Percentiles rank a stretch among this genome's conserved stretches.
These are phyloP conservation scores for Solanum chiquidenum DNA, from an alignment of 257 asterid species.

Conservation along the genomic window DNA sequence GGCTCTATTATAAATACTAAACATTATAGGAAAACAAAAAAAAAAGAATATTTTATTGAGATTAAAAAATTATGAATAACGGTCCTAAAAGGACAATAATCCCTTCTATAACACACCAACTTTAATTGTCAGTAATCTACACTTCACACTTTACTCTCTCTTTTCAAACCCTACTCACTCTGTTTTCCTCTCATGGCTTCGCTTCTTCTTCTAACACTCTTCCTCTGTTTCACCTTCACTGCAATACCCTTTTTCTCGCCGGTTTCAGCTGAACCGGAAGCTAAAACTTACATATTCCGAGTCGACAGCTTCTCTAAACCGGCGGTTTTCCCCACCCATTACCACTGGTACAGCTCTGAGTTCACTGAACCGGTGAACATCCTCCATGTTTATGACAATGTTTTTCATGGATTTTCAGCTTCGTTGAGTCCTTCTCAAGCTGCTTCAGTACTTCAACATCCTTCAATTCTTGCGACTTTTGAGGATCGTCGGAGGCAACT, in stretches of 20 bases:
- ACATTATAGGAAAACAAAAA: too few relatives aligned
- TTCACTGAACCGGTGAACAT: conserved; percentile 53
- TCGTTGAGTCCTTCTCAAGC: conserved; percentile 51
- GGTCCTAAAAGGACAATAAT: conserved; percentile 12
- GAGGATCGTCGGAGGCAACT: conserved; percentile 79
- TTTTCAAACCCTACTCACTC: conserved; percentile 9
- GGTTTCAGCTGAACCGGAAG: conserved; percentile 22
- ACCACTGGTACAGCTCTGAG: conserved; percentile 91
- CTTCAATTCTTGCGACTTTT: conserved; percentile 63
- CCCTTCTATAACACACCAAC: conserved; percentile 19
- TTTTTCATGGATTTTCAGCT: conserved; percentile 95
- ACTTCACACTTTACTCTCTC: conserved; percentile 7
- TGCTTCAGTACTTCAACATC: conserved; percentile 46
- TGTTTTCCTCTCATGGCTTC: conserved; percentile 15
- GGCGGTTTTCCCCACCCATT: conserved; percentile 71
- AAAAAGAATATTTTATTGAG: background rate
- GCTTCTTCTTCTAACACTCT: background rate
- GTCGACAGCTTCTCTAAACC: conserved; percentile 69
- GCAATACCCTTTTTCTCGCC: background rate
- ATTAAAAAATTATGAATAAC: background rate
- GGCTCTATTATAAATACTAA: too few relatives aligned
- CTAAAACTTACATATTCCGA: conserved; percentile 69
- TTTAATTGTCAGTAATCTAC: background rate
- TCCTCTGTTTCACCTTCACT: conserved; percentile 5
- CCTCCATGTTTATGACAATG: conserved; percentile 80